A percentile compares a stretch with the other conserved stretches of the same genome.
Conservation (phyloP, 768 basidiomycete species). For the Calvatia gigantea region DNA sequence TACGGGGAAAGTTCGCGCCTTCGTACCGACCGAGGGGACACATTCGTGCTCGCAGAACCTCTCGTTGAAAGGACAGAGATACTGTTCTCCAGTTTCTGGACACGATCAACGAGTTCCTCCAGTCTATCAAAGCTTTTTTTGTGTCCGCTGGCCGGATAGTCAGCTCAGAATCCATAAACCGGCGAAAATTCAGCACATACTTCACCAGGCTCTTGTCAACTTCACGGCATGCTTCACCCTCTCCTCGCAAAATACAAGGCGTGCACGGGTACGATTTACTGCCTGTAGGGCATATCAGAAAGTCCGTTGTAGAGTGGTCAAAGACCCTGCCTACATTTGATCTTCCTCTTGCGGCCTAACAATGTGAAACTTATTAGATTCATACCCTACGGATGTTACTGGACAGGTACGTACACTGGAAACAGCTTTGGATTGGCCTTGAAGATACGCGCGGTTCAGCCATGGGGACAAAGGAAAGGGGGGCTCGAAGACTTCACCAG, state of each 20-base stretch:
- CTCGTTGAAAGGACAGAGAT: slow-evolving; percentile 19
- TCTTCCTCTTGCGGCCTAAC: slow-evolving; percentile 26
- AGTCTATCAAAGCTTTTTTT: slow-evolving; percentile 17
- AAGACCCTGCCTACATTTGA: slow-evolving; percentile 19
- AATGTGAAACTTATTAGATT: neutral
- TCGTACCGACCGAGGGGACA: slow-evolving; percentile 7
- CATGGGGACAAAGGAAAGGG: slow-evolving; percentile 4
- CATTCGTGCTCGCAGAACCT: slow-evolving; percentile 2
- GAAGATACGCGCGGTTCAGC: slow-evolving; percentile 14
- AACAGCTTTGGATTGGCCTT: slow-evolving; percentile 26
- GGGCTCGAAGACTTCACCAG: neutral
- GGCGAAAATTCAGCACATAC: slow-evolving; percentile 7
- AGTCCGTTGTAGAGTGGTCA: neutral
- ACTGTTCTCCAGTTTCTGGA: slow-evolving; percentile 20
- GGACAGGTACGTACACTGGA: slow-evolving; percentile 19
- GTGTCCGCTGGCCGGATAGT: neutral
- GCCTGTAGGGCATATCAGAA: slow-evolving; percentile 13
- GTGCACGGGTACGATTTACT: slow-evolving; percentile 25
- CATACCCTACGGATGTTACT: neutral
- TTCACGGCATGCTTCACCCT: slow-evolving; percentile 22
- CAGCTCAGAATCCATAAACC: neutral
- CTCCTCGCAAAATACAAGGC: slow-evolving; percentile 23
- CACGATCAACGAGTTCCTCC: slow-evolving; percentile 23
- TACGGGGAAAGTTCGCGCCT: slow-evolving; percentile 9
- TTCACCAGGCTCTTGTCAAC: slow-evolving; percentile 19